Evolutionary conservation across 148 eudicot species (phyloP).

Genomic region (Amaranthus hypochondriacus): DNA sequence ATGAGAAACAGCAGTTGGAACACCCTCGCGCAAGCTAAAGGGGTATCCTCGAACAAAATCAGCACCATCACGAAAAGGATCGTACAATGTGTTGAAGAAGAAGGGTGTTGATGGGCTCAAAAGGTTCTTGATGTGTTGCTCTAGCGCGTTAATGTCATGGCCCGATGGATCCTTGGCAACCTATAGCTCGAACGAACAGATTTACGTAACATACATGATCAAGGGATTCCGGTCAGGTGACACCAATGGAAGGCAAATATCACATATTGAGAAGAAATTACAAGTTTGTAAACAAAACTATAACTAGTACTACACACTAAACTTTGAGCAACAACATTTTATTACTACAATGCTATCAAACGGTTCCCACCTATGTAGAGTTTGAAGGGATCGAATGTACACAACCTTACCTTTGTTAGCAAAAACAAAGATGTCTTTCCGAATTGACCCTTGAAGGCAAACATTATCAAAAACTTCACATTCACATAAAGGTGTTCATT

Average conservation of each 20-base stretch:
- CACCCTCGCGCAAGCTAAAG: slow-evolving; percentile 56
- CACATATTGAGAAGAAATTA: neutral
- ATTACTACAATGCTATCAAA: too few species aligned
- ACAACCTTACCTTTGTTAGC: too few species aligned
- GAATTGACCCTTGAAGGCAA: too few species aligned
- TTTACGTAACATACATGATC: neutral
- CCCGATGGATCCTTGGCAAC: slow-evolving; percentile 66
- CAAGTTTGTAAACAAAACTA: neutral
- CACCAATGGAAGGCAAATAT: neutral
- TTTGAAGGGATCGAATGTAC: too few species aligned
- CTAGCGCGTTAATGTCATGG: slow-evolving; percentile 53
- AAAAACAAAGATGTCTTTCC: too few species aligned
- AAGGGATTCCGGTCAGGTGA: neutral
- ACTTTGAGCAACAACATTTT: too few species aligned
- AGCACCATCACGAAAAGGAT: slow-evolving; percentile 58
- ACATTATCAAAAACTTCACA: too few species aligned
- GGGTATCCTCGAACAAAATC: slow-evolving; percentile 75
- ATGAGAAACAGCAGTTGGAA: slow-evolving; percentile 61
- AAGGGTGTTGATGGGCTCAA: slow-evolving; percentile 54
- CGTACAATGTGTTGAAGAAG: slow-evolving; percentile 68
- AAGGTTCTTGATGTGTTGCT: slow-evolving; percentile 58
- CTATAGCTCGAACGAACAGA: slow-evolving; percentile 18
- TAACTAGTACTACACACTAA: too few species aligned
- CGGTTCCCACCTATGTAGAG: too few species aligned
- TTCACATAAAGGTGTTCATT: neutral